A percentile compares a stretch with the other conserved stretches of the same genome.
These are phyloP conservation scores for Alternaria dauci DNA, from an alignment of 2,329 filamentous ascomycete genomes.

Conservation along the genomic window DNA sequence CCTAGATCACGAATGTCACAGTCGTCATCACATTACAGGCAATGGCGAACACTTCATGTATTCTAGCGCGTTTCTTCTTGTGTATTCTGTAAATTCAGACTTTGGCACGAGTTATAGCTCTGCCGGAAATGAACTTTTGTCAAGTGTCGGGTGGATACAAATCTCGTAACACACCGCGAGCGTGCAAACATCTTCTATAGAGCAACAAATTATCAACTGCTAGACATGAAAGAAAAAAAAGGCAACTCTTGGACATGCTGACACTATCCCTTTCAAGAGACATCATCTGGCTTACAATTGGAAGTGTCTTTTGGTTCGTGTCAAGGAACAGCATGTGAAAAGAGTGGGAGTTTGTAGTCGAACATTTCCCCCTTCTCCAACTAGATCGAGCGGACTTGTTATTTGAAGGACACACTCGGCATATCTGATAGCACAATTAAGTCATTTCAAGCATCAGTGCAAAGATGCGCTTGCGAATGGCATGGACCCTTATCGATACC, in stretches of 20 bases:
- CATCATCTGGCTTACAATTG: not conserved
- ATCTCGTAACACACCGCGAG: not conserved
- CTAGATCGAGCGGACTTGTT: too few species aligned
- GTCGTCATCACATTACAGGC: not conserved
- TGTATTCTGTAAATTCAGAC: not conserved
- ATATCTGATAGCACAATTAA: not conserved
- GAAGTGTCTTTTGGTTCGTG: not conserved
- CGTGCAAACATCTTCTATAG: not conserved
- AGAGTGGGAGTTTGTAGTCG: not conserved
- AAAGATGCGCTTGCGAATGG: not conserved
- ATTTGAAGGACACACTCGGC: too few species aligned
- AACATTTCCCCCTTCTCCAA: not conserved
- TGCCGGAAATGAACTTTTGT: not conserved
- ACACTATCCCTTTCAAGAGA: not conserved
- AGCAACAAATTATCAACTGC: not conserved
- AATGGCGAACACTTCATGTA: too few species aligned
- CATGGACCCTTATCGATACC: constrained; percentile 4
- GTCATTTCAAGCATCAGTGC: not conserved
- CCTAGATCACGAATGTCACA: not conserved
- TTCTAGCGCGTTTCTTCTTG: not conserved
- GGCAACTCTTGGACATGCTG: too few species aligned
- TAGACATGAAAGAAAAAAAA: not conserved
- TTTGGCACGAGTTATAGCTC: not conserved
- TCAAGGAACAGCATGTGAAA: not conserved
- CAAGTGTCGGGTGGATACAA: too few species aligned